Evolutionary conservation across 352 stramenopile genomes (phyloP).

Genomic region (Pythium brachiatum): DNA sequence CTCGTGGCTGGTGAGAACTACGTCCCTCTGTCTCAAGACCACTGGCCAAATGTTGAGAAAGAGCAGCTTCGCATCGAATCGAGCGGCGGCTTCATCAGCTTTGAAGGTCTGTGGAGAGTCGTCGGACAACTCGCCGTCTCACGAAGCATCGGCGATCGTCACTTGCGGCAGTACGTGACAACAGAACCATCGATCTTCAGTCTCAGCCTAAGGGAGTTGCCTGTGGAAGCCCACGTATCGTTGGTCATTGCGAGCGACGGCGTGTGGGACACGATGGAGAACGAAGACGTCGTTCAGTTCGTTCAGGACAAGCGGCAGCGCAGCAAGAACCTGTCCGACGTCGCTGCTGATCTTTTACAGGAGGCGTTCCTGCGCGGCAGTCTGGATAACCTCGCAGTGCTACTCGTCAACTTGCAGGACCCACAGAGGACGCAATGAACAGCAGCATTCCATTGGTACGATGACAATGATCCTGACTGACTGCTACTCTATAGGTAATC

Average conservation of each 20-base stretch:
- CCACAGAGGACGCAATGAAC: background rate
- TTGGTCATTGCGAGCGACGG: slow-evolving; percentile 75
- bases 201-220: slow-evolving; percentile 12
- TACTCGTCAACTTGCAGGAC: slow-evolving; percentile 36
- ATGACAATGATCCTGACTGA: background rate
- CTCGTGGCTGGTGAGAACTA: slow-evolving; percentile 20
- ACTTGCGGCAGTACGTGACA: slow-evolving; percentile 53
- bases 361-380: slow-evolving; percentile 94
- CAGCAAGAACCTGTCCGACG: slow-evolving; percentile 6
- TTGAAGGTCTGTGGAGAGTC: slow-evolving; percentile 77
- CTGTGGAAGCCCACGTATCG: too few species aligned
- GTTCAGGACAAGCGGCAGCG: slow-evolving; percentile 29
- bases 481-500: background rate
- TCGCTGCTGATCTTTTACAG: slow-evolving; percentile 78
- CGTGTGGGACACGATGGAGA: slow-evolving; percentile 70
- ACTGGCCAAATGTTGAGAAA: slow-evolving; percentile 48
- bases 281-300: slow-evolving; percentile 50
- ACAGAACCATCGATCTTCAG: slow-evolving; percentile 77
- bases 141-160: slow-evolving; percentile 88
- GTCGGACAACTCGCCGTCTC: slow-evolving; percentile 92
- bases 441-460: background rate
- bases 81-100: slow-evolving; percentile 70
- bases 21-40: slow-evolving; percentile 48
- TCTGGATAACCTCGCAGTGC: slow-evolving; percentile 93
- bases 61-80: slow-evolving; percentile 71